Base-by-base conservation (phyloP, 495 filamentous ascomycete genomes). In the Lichenothelia convexa region DNA sequence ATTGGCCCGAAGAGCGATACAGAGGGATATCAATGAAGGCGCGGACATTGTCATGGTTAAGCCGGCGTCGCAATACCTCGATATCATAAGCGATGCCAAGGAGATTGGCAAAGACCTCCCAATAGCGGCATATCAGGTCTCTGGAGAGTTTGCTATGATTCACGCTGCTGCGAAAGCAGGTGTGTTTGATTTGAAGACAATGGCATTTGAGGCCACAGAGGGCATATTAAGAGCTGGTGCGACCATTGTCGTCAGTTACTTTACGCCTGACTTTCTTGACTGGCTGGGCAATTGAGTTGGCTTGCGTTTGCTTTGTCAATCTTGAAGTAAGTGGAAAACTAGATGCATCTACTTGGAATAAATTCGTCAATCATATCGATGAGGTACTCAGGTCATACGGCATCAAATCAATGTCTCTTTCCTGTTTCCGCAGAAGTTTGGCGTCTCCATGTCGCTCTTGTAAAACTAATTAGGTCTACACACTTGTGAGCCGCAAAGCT, bases 41-140 rank as follows among this genome's bases (percentile, higher is more conserved):
- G 89, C 89, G 12, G 89, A 97, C 53, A 84, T 93, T 44, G 93
- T 97, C 49, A 94, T 97, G 91, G 89, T 97, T 29, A 97, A 97
- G 60, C 89, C 89, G 2, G 86, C 89, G 7, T 75, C 75, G 40
- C 82, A 83, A 49, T 95, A 93, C 50, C 64, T 95, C 18, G 91
- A 97, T 54, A 89, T 97, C 48, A 93, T 95, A 45, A 77, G 78
- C 36, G 89, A 95, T 56, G 91, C 89, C 20, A 93, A 89, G 62
- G 81, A 94, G 33, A 67, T 94, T 36, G 86, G 83, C 16, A 73
- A 71, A 43, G 80, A 94, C 58, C 62, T 95, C 50, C 89, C 89
- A 12, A 62, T 97, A 35, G 85, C 86, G 3, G 86, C 89, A 16
- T 97, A 97, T 51, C 89, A 97, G 54, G 89, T 97, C 32, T 85